Evolutionary conservation across 2,329 filamentous ascomycete genomes (phyloP), one percentile per base, ranked within the genome.

Genomic region (Lasiodiplodia hormozganensis): DNA sequence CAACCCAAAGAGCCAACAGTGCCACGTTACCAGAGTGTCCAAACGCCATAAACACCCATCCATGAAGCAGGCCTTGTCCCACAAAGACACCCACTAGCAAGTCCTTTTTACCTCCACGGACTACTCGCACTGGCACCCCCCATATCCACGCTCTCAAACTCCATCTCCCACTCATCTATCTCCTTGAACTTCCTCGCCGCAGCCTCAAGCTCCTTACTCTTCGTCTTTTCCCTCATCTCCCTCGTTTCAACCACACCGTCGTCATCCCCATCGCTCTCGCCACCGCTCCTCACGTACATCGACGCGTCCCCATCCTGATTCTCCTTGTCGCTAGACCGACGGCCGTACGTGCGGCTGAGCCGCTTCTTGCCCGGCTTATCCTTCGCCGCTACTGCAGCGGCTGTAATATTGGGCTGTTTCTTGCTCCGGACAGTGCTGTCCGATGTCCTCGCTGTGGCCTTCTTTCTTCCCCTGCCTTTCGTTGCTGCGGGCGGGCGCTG

Each of bases 131-230:
- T 78, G n/a, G 73, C 67, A 62, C 72, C 74, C 11, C 70, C 75
- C 25, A 75, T 76, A 69, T 84, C 82, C 40, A 81, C 77, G 65
- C 80, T 84, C 75, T 85, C 84, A 73, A 85, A 85, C 57, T 84
- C 82, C 75, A 85, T 78, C 69, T 85, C 83, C 77, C 82, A 85
- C 28, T 80, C 74, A 72, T 85, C 84, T 5, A 85, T 79, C 67
- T 84, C 83, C 31, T 78, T 81, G 70, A 85, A 85, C 72, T 84
- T 84, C 71, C 80, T 79, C 70, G 79, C 80, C 31, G 82, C 81
- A 1, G 76, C 80, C 70, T 79, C 78, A 43, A 85, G 73, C 72
- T 82, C 80, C 31, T 78, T 78, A 5, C 73, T 70, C 71, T 79
- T 76, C 18, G 68, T 73, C 36, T 73, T 69, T 36, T 21, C 60